Conservation (phyloP, 192 early-diverging fungal genomes). For the Obelidium mucronatum region DNA sequence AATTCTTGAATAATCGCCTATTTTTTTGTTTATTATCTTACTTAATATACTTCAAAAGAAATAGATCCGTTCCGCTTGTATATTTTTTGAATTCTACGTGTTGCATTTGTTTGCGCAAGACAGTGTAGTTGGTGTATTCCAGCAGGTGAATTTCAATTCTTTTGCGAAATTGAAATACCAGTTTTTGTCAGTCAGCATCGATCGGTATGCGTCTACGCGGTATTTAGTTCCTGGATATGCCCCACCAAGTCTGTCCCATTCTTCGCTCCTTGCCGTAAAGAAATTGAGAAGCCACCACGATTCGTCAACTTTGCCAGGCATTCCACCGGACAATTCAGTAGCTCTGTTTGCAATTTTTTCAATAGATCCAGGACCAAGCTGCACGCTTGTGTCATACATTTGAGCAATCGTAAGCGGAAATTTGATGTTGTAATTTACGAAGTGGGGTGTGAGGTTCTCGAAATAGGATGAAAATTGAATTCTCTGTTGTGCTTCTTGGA, state of each 20-base stretch:
- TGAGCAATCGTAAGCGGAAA: slow-evolving; percentile 14
- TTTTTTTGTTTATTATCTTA: too few species aligned
- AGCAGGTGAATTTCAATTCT: too few species aligned
- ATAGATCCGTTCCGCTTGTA: too few species aligned
- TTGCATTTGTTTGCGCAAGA: too few species aligned
- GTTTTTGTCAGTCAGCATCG: not conserved
- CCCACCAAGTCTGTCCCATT: slow-evolving; percentile 15
- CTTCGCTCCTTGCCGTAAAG: not conserved
- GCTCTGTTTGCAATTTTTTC: not conserved
- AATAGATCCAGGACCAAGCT: slow-evolving; percentile 3
- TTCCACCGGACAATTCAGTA: not conserved
- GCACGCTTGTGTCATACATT: slow-evolving; percentile 33
- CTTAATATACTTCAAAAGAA: too few species aligned
- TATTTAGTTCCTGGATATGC: slow-evolving; percentile 29
- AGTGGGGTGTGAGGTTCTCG: not conserved
- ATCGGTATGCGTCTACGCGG: slow-evolving; percentile 16
- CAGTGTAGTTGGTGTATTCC: too few species aligned
- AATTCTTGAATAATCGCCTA: too few species aligned
- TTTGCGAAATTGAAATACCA: too few species aligned
- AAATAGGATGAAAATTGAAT: slow-evolving; percentile 14
- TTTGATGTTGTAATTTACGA: not conserved
- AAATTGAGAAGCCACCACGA: not conserved
- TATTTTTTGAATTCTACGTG: too few species aligned
- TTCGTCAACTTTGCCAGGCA: not conserved
- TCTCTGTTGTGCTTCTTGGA: not conserved